Evolutionary conservation across 2,329 filamentous ascomycete species (phyloP), one percentile per base, ranked within the genome.

Genomic region (Penicillium polonicum): DNA sequence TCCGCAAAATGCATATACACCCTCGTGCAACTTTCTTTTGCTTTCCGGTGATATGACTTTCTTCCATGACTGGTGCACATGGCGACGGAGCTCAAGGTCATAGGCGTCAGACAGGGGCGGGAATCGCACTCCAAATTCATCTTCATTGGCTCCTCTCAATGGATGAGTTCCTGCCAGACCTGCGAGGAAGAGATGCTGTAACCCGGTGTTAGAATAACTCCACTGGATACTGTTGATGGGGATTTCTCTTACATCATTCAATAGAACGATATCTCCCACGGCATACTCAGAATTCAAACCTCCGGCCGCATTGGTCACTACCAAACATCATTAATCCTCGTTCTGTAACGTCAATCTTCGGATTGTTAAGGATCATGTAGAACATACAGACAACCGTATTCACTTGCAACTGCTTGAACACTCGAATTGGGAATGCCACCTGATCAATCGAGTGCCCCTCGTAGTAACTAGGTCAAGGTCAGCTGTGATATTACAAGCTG

Each of bases 301-400:
- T 57, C 86, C 86, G 41, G 85, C 85, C 43, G 86, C 86, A 70
- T 88, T 89, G 43, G 86, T 89, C 63, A 88, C 83, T 84, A 65
- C 55, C 39, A 50, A 36, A 51, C 21, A 35, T 61, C 42, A 60
- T 55, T 48, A 57, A 35, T 42, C 10, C 41, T 44, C 25, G 29
- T 46, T 49, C 33, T 31, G 15, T 49, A 54, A n/a, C 0, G 23
- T 42, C 27, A 25, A 41, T 25, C 45, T 23, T 35, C 19, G 9
- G 8, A 15, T 29, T 9, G 3, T 15, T 13, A 33, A 48, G 8
- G n/a, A 29, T 25, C 25, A 25, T 21, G 29, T 52, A 25, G 48
- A 60, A 73, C 72, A 64, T 68, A 84, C 82, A 78, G 62, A 86
- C 79, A 65, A 88, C 79, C 2, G 80, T 84, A 61, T 85, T 78